Base-by-base conservation (phyloP, 768 basidiomycete genomes). In the Pleurotus eryngii region DNA sequence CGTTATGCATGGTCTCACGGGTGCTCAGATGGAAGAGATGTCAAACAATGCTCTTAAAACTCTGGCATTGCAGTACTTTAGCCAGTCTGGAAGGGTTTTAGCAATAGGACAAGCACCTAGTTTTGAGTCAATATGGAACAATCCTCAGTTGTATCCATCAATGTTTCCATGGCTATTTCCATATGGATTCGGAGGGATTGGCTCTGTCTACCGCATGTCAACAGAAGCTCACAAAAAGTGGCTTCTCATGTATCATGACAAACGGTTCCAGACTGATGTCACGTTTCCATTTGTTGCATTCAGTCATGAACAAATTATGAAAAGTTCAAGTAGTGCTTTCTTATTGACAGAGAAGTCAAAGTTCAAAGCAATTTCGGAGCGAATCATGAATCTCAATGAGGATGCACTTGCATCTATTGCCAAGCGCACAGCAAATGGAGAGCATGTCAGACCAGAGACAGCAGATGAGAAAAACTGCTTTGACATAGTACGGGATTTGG, bases 151-250 rank as follows among this genome's bases (percentile, higher is more conserved):
- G 20, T 20, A 20, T 50, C 69, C 69, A 1, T 59, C 59, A 35
- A 72, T 70, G 64, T 66, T 72, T 60, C 72, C 68, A 1, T 72
- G 71, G 70, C 50, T 78, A 1, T 79, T 73, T 67, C 76, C 72
- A 6, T 77, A 76, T 65, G 75, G 77, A 0, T 26, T 62, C n/a
- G 72, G 72, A 15, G 63, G 68, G 4, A 62, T 71, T 22, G 70
- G 69, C 15, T 26, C 55, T 8, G 15, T 55, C 22, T n/a, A 39
- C n/a, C 9, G 27, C 51, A 8, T 62, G 45, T 61, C 66, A 24
- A 60, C 63, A 22, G 37, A 24, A 7, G 58, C 17, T 6, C 71
- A 74, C 56, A 71, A 70, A 60, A 46, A 49, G 46, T 38, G 59
- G n/a, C 47, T 69, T 2, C 42, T 76, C 7, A 68, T 72, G 69